Evolutionary conservation across 257 asterid species (phyloP).

Genomic region (Gentiana dahurica): DNA sequence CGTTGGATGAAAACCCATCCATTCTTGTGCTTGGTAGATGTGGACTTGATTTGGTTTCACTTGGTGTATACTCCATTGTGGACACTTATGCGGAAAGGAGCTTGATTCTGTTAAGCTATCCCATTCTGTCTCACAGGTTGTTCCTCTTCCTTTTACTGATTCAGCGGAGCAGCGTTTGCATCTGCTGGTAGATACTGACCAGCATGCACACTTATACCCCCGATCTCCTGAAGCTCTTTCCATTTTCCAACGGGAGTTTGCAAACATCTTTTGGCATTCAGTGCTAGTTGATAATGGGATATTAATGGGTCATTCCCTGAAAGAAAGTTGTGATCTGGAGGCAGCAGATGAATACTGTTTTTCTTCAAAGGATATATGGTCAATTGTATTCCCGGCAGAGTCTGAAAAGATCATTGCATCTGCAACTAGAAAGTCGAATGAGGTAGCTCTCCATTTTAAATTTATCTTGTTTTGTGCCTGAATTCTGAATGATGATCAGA

Average conservation of each 20-base stretch:
- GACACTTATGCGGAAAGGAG: conserved; percentile 88
- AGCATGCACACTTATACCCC: conserved; percentile 69
- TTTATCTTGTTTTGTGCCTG: conserved; percentile 2
- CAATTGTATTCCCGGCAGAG: conserved; percentile 78
- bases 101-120: conserved; percentile 39
- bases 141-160: conserved; percentile 81
- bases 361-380: conserved; percentile 60
- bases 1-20: conserved; percentile 87
- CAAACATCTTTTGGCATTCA: conserved; percentile 83
- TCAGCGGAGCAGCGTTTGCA: conserved; percentile 81
- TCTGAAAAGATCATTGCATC: conserved; percentile 82
- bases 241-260: conserved; percentile 53
- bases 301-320: conserved; percentile 69
- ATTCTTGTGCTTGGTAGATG: conserved; percentile 88
- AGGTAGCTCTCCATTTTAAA: conserved; percentile 39
- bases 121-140: conserved; percentile 67
- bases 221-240: conserved; percentile 77
- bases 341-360: conserved; percentile 61
- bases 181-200: conserved; percentile 55
- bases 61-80: conserved; percentile 72
- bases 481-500: background rate
- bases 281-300: conserved; percentile 51
- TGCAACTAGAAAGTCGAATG: conserved; percentile 62
- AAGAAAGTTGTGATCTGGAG: conserved; percentile 38
- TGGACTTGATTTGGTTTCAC: conserved; percentile 47